Evolutionary conservation across 805 yeast species (phyloP), one percentile per base, ranked within the genome.

Genomic region (Yarrowia porcina): DNA sequence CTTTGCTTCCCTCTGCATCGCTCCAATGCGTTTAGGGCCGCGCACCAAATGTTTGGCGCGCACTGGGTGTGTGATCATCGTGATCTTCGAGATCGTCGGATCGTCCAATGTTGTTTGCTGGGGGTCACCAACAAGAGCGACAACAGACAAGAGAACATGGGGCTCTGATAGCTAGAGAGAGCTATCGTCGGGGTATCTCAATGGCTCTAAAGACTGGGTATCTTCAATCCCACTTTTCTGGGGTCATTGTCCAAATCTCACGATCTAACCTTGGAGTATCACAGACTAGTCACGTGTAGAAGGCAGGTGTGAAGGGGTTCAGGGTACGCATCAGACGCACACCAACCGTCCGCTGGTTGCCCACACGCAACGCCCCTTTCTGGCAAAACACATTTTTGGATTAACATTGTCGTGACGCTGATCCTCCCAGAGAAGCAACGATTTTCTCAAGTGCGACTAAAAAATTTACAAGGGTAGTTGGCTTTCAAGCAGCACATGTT

Each of bases 1-100:
- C 38, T 30, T 13, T 32, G 28, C 54, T 13, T 32, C 39, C 28
- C 28, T 47, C 10, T 47, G 54, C 38, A 21, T 45, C 52, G 11
- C 11, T 28, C n/a, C 25, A 35, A 35, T 28, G 54, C 10, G 54
- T 32, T 47, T 47, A 20, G 54, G 56, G 56, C 56, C 56, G 56
- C 56, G 56, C 56, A 32, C 39, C 32, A 32, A n/a, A 17, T 25
- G 56, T 49, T 49, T 49, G 56, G 39, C 39, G 56, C 56, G 39
- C 39, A 32, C 39, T 10, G 20, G 39, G 39, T 20, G 12, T 9
- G 56, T 4, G 56, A 49, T 49, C 56, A 13, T 49, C 56, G 30
- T 33, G 56, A 49, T 49, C 56, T 49, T 49, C 56, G 56, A 49
- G 56, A 49, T 49, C 56, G 56, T 49, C 56, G 39, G 56, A 49